These are phyloP conservation scores for Amphirosellinia nigrospora DNA, from an alignment of 495 filamentous ascomycete genomes.

Conservation along the genomic window DNA sequence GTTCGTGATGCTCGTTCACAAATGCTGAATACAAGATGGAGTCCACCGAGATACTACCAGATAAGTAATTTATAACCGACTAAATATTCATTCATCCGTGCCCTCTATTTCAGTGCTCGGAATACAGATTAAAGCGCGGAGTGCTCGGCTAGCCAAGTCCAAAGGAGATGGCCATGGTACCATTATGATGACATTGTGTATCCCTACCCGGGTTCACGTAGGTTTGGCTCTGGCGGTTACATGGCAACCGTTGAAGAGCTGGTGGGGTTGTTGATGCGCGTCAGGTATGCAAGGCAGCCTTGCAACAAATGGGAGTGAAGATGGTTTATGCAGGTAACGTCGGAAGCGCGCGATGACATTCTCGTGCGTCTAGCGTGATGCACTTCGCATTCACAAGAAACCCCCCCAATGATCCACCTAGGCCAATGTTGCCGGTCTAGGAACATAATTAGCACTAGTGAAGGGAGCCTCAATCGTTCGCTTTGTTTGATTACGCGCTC, in stretches of 20 bases:
- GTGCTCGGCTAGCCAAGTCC: neutral
- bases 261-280: neutral
- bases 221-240: neutral
- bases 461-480: too few species aligned
- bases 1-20: neutral
- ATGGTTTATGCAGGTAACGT: neutral
- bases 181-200: conserved; percentile 4
- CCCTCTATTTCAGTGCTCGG: neutral
- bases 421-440: too few species aligned
- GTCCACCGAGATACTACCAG: neutral
- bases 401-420: neutral
- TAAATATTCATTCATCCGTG: neutral
- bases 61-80: neutral
- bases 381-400: too few species aligned
- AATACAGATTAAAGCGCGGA: neutral
- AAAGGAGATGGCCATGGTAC: neutral
- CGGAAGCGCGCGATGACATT: conserved; percentile 19
- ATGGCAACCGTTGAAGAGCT: neutral
- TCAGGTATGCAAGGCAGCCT: neutral
- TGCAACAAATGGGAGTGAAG: neutral
- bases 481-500: neutral
- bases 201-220: neutral
- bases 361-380: neutral
- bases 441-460: too few species aligned
- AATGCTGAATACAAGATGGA: neutral